Evolutionary conservation across 805 yeast genomes (phyloP), one percentile per base, ranked within the genome.

Genomic region (Pichia sporocuriosa): DNA sequence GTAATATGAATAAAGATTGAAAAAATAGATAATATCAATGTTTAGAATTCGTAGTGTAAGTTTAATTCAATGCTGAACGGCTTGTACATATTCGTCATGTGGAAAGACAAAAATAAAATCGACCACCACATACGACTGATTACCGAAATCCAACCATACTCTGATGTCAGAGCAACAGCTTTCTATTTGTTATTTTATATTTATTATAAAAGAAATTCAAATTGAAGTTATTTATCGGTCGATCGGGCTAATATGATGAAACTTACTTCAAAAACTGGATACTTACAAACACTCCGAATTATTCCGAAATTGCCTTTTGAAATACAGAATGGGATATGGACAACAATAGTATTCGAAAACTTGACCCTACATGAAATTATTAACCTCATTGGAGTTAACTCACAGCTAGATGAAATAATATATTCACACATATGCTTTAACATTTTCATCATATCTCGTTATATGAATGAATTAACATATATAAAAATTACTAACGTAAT

Each of bases 261-360:
- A 16, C 6, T 20, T 10, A 13, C 15, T 7, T n/a, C 19, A 17
- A 28, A 25, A 22, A 32, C 17, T 10, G 35, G 25, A 26, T 36
- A 35, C 19, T 7, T 12, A 7, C 12, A 22, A 24, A 21, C 32
- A 10, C 29, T 40, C 1, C 30, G 30, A 21, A 31, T 32, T 3
- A 13, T 42, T 5, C n/a, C 41, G 2, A 23, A 19, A 13, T 12
- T 42, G 11, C 45, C 45, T 4, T 19, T 42, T 27, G 45, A 42
- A 23, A 6, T 42, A 22, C 37, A 42, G 19, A 28, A 20, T 37
- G 7, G 17, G 10, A 42, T 42, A 10, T 42, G 45, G 45, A 26
- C 25, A 11, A 22, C 16, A 10, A 12, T 37, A 5, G 27, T 42
- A 16, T 37, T 37, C 17, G 28, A 32, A 15, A 37, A 42, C 26